Conservation (phyloP, 805 yeast species). For the Tanozyma kutaoensis region DNA sequence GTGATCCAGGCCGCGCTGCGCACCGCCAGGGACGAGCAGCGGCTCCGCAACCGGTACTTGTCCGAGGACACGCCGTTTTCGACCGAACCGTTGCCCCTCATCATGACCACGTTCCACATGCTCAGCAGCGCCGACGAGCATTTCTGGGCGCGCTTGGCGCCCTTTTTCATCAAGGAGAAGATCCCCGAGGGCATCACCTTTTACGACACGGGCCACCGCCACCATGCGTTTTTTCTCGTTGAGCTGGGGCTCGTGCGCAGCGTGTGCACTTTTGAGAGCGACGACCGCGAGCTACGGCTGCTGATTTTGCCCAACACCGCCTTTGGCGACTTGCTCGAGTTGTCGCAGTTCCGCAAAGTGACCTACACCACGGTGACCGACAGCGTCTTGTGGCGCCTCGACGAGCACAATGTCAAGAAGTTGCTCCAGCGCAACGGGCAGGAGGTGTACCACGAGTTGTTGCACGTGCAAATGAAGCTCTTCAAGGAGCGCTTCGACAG, state of each 20-base stretch:
- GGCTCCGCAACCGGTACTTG: constrained; percentile 34
- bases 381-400: constrained; percentile 57
- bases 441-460: constrained; percentile 49
- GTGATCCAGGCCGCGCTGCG: constrained; percentile 39
- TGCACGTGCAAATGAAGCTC: constrained; percentile 46
- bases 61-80: constrained; percentile 20
- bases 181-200: constrained; percentile 32
- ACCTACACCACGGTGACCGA: constrained; percentile 45
- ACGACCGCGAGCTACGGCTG: constrained; percentile 20
- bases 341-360: constrained; percentile 25
- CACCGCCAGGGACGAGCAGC: constrained; percentile 28
- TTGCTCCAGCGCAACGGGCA: constrained; percentile 32
- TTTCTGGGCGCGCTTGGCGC: constrained; percentile 56
- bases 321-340: constrained; percentile 44
- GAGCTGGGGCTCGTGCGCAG: constrained; percentile 33
- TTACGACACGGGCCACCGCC: constrained; percentile 30
- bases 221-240: constrained; percentile 43
- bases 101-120: constrained; percentile 54
- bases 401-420: constrained; percentile 27
- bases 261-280: constrained; percentile 23
- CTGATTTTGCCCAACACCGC: constrained; percentile 59
- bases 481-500: constrained; percentile 62
- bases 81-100: constrained; percentile 47
- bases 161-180: constrained; percentile 34
- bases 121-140: constrained; percentile 30